phyloP scores from a whole-genome alignment of 345 rosid genomes.

The Eucalyptus microcorys region DNA sequence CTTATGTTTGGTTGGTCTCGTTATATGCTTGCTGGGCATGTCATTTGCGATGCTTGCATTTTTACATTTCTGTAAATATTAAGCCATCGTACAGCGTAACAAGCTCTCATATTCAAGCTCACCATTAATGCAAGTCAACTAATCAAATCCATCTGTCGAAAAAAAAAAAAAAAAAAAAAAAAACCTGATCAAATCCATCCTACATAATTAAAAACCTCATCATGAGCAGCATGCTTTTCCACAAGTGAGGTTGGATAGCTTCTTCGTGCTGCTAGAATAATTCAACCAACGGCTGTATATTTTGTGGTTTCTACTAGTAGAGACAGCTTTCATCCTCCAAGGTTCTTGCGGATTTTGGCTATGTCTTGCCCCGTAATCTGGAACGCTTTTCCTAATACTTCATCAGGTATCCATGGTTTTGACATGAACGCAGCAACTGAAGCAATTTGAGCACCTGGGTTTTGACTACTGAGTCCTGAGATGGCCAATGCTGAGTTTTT shows the following conservation, averaged over 20 bases:
- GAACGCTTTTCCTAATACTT: conserved; percentile 31
- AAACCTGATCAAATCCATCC: not conserved
- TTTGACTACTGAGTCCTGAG: conserved; percentile 61
- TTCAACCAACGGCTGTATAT: not conserved
- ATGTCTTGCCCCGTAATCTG: conserved; percentile 30
- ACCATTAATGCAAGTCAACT: not conserved
- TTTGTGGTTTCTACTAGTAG: not conserved
- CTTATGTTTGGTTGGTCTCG: not conserved
- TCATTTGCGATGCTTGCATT: not conserved
- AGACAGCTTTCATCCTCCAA: conserved; percentile 18
- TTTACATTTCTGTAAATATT: not conserved
- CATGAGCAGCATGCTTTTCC: not conserved
- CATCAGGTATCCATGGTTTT: conserved; percentile 15
- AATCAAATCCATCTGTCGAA: not conserved
- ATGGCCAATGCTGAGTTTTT: conserved; percentile 33
- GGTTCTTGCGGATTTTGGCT: conserved; percentile 22
- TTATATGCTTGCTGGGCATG: not conserved
- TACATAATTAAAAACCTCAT: not conserved
- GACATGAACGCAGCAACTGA: conserved; percentile 35
- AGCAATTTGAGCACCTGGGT: conserved; percentile 53
- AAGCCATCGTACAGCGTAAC: not conserved
- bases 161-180: not conserved
- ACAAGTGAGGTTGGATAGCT: not conserved
- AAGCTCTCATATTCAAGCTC: not conserved
- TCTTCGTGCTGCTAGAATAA: not conserved